Conservation (phyloP, 108 stramenopile species). For the Skeletonema grethae region DNA sequence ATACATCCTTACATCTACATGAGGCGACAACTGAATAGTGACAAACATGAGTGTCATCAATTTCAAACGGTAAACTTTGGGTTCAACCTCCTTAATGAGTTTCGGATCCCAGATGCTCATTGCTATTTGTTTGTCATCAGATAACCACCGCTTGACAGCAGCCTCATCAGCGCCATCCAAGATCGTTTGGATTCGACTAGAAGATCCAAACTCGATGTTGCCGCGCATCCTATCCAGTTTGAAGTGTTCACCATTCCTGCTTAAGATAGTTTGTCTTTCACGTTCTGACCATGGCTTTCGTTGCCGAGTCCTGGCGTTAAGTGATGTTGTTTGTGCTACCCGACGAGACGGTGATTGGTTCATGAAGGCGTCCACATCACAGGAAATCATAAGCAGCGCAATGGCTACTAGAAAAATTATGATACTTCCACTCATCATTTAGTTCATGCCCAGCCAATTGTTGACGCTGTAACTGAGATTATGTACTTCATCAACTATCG, state of each 20-base stretch:
- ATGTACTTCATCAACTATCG: no score
- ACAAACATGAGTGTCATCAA: conserved; percentile 84
- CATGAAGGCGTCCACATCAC: conserved; percentile 3
- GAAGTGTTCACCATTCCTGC: conserved; percentile 73
- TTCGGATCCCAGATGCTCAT: conserved; percentile 74
- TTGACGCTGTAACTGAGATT: no score
- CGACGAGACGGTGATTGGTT: neutral
- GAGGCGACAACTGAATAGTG: conserved; percentile 70
- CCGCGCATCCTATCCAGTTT: conserved; percentile 58
- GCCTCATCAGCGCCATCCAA: conserved; percentile 42
- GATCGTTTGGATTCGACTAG: conserved; percentile 56
- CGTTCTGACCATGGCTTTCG: conserved; percentile 43
- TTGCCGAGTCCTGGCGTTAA: conserved; percentile 10
- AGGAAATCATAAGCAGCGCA: neutral
- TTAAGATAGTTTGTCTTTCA: conserved; percentile 59
- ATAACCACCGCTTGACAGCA: conserved; percentile 59
- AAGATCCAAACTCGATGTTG: conserved; percentile 74
- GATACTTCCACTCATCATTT: neutral
- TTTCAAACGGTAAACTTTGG: conserved; percentile 65
- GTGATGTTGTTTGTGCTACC: conserved; percentile 1
- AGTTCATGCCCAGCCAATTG: neutral
- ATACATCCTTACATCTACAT: conserved; percentile 79
- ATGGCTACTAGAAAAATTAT: neutral
- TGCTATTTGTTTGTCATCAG: conserved; percentile 67
- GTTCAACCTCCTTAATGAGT: conserved; percentile 54